Evolutionary conservation across 2,329 filamentous ascomycete genomes (phyloP), one percentile per base, ranked within the genome.

Genomic region (Monascus ruber): DNA sequence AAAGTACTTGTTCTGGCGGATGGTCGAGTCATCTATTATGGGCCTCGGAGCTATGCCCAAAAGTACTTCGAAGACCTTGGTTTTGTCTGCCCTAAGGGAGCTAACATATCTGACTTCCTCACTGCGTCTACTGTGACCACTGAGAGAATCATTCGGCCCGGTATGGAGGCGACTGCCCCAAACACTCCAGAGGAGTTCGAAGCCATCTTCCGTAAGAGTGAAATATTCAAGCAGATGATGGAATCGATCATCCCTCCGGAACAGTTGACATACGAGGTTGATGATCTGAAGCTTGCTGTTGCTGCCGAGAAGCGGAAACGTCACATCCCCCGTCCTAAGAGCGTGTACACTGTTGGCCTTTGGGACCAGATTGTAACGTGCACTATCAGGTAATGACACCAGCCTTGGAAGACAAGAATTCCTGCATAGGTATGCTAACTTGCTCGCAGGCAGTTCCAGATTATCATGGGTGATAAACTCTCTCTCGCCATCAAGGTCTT

Each of bases 1-100:
- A 83, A 83, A 51, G 74, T 82, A 0, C 64, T 83, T 0, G 71
- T 83, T 1, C 66, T 83, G 1, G 77, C 82, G 11, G 70, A 76
- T 33, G 79, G 79, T 26, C 71, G 73, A 42, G 60, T 82, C 41
- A 71, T 79, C 25, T 84, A 73, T 60, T 83, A 79, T 44, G 80
- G 79, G 0, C 70, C 76, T 0, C 62, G 67, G 33, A 57, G 65
- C 3, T 63, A 76, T 36, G 80, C 79, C 0, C 62, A 67, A 4
- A 67, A 69, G 1, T 84, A 79, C 50, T 79, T 83, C 62, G 77
- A 82, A 50, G 58, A 65, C 0, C 56, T 80, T 7, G 80, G 80
- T 0, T 83, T 84, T 49, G 47, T 74, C 5, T 81, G 73, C 48
- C 68, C 69, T 0, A 69, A 75, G 6, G 72, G 75, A 4, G 74